A percentile compares a stretch with the other conserved stretches of the same genome.
These are phyloP conservation scores for Globisporangium splendens DNA, from an alignment of 352 stramenopile genomes.

Conservation along the genomic window DNA sequence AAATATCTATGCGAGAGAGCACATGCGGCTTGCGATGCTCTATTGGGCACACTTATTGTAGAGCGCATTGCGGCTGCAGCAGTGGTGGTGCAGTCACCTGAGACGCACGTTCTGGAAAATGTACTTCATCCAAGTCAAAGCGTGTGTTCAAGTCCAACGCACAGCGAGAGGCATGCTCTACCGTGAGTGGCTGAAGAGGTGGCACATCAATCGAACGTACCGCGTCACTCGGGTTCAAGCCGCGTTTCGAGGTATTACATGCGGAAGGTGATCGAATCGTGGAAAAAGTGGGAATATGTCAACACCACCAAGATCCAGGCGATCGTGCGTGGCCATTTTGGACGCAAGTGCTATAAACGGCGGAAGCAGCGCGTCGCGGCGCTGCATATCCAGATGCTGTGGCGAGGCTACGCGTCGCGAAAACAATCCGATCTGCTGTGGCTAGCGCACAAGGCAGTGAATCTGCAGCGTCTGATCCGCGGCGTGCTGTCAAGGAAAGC, in stretches of 20 bases:
- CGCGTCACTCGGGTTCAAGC: constrained; percentile 58
- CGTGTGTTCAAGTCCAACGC: constrained; percentile 52
- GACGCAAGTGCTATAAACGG: constrained; percentile 8
- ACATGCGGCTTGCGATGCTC: constrained; percentile 45
- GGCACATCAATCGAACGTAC: constrained; percentile 50
- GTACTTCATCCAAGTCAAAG: constrained; percentile 38
- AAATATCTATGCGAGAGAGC: constrained; percentile 61
- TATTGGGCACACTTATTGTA: constrained; percentile 7
- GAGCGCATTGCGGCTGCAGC: constrained; percentile 46
- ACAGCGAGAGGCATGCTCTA: constrained; percentile 46
- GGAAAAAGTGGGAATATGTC: constrained; percentile 53
- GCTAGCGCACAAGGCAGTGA: constrained; percentile 35
- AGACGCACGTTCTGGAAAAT: constrained; percentile 39
- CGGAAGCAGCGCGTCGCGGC: constrained; percentile 29
- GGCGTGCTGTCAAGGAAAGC: constrained; percentile 43
- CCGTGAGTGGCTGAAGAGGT: constrained; percentile 41
- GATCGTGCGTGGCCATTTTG: constrained; percentile 51
- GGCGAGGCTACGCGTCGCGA: constrained; percentile 43
- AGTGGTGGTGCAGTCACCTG: constrained; percentile 49
- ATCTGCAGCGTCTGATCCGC: constrained; percentile 56
- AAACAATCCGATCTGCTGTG: constrained; percentile 49
- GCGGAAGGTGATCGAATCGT: constrained; percentile 37
- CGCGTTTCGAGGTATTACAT: constrained; percentile 53
- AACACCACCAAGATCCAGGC: constrained; percentile 65
- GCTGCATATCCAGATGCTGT: constrained; percentile 61